phyloP scores from a whole-genome alignment of 768 basidiomycete species.

The Lactarius hatsudake region DNA sequence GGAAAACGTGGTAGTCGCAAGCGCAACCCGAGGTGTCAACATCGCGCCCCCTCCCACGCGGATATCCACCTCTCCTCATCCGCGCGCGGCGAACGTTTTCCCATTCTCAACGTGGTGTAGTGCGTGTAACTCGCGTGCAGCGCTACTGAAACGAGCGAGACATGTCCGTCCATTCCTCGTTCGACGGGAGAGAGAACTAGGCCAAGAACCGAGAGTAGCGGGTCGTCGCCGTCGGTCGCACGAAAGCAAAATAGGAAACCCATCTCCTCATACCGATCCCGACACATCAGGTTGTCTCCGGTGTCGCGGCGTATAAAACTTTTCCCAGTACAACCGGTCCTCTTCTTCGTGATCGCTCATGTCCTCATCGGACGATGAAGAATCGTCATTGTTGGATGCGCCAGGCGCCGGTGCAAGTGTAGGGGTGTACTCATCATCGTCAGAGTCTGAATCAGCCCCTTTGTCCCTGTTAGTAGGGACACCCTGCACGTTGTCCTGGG shows the following conservation, averaged over 20 bases:
- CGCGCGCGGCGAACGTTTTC: not conserved
- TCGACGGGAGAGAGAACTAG: not conserved
- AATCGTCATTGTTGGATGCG: not conserved
- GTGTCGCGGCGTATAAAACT: slow-evolving; percentile 1
- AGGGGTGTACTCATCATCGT: not conserved
- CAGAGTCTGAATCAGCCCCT: not conserved
- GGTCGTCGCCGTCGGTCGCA: too few species aligned
- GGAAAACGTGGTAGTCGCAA: not conserved
- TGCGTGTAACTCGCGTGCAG: not conserved
- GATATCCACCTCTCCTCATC: not conserved
- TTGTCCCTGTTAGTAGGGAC: not conserved
- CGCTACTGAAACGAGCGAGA: not conserved
- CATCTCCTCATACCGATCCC: not conserved
- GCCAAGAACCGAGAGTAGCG: not conserved
- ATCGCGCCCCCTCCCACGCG: not conserved
- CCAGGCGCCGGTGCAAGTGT: not conserved
- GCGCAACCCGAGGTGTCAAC: not conserved
- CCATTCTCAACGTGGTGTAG: not conserved
- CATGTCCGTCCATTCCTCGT: not conserved
- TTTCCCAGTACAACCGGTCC: slow-evolving; percentile 1
- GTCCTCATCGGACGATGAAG: not conserved
- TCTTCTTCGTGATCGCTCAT: slow-evolving; percentile 10
- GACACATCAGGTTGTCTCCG: not conserved
- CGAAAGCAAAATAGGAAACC: not conserved
- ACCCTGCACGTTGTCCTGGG: not conserved